phyloP scores from a whole-genome alignment of 106 monocot species.

The Allium sativum region DNA sequence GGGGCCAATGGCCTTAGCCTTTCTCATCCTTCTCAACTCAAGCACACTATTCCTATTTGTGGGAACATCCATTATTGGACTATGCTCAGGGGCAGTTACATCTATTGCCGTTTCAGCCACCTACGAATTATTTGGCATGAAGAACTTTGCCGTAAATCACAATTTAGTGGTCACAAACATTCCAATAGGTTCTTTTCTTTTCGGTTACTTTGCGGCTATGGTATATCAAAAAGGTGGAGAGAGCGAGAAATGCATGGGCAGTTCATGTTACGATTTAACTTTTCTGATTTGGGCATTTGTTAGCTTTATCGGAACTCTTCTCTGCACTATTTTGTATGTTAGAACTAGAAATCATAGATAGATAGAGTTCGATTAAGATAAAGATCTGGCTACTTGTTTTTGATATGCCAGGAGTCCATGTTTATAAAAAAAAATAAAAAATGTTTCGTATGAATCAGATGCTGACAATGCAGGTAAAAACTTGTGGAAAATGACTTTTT shows the following conservation, averaged over 20 bases:
- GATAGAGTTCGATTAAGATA: background rate
- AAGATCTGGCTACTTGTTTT: no score
- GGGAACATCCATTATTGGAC: conserved; percentile 47
- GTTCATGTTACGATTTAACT: conserved; percentile 31
- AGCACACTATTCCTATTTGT: conserved; percentile 26
- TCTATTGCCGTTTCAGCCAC: conserved; percentile 52
- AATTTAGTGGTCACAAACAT: conserved; percentile 74
- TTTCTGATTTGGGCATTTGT: conserved; percentile 54
- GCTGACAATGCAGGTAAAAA: no score
- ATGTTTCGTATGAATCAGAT: no score
- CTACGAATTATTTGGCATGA: conserved; percentile 59
- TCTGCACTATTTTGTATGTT: conserved; percentile 24
- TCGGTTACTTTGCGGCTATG: conserved; percentile 53
- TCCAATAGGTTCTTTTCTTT: conserved; percentile 69
- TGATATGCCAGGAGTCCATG: no score
- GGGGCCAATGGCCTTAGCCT: conserved; percentile 41
- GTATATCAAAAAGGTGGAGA: conserved; percentile 36
- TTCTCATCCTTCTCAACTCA: conserved; percentile 36
- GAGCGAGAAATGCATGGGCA: conserved; percentile 24
- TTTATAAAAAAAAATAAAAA: no score
- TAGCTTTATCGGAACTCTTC: conserved; percentile 38
- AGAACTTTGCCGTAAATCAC: conserved; percentile 61
- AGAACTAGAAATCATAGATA: conserved; percentile 14
- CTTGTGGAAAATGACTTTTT: no score
- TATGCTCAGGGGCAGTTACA: conserved; percentile 49